Evolutionary conservation across 768 basidiomycete species (phyloP), one percentile per base, ranked within the genome.

Genomic region (Mycena floridula): DNA sequence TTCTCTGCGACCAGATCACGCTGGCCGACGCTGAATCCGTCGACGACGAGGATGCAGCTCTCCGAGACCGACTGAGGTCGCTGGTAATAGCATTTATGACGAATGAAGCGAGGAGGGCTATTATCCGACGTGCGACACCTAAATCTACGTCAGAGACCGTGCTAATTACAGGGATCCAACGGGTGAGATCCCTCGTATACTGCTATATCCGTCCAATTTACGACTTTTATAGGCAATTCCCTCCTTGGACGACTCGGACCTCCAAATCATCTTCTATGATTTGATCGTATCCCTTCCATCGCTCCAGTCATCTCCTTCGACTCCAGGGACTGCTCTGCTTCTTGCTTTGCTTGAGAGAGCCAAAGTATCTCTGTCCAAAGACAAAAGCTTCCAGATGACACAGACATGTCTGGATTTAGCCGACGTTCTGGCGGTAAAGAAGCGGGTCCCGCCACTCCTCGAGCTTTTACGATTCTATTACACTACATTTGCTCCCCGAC

Each of bases 1-100:
- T 87, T 12, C 65, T 87, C 4, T 84, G 76, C 54, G 85, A 87
- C 54, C 84, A 87, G 55, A 65, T 84, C 26, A 55, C 65, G 0
- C n/a, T n/a, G n/a, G n/a, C n/a, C n/a, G n/a, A n/a, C n/a, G 73
- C 74, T 38, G 77, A 76, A 22, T 56, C 66, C 11, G 50, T 67
- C 53, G 79, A 82, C 42, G 78, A 80, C 20, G 80, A 80, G 35
- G 82, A 83, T 49, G 66, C 67, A 55, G 63, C 57, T 15, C 77
- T 77, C 37, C 72, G 82, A 39, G 75, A 78, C 50, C 72, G 71
- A 25, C 60, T 85, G 18, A 71, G 81, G 46, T 65, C 67, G 1
- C 67, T 85, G 20, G 84, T 86, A 16, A 53, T 85, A 42, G 64
- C 67, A 5, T 86, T 85, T 60, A 60, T 86, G 45, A 66, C 70